Evolutionary conservation across 352 stramenopile species (phyloP), one percentile per base, ranked within the genome.

Genomic region (Globisporangium recalcitrans): DNA sequence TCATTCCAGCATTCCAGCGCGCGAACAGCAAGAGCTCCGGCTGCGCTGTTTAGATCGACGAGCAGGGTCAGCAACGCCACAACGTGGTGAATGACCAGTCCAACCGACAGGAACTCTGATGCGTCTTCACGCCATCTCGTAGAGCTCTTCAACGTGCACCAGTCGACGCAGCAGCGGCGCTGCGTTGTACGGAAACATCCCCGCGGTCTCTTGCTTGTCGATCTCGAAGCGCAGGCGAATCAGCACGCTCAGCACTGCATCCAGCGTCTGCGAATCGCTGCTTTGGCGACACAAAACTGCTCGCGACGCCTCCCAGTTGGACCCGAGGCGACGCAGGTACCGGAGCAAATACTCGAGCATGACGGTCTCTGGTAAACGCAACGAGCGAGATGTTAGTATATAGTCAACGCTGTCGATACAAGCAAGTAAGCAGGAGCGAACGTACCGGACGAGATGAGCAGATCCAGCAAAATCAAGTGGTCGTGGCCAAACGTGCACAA

Each of bases 401-500:
- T 38, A 14, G 8, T 8, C 7, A 26, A n/a, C 14, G 11, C 14
- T 11, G 10, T 46, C 7, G 16, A 21, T 8, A 4, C n/a, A 55
- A 21, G 21, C 16, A 40, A 55, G 26, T 26, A 55, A 38, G 49
- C 27, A 55, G 16, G 34, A 34, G 29, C 13, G 19, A 13, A 44
- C 69, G 38, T 73, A 91, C 82, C 82, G n/a, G 82, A 85, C 31
- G 82, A 90, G 2, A 75, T 80, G 36, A 91, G 65, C 47, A 88
- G 68, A 40, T 91, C 82, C n/a, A 91, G 60, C 9, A 91, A 36
- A 10, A 91, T 75, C 27, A 88, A 66, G 53, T 91, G 80, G 21
- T 91, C 82, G 46, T 73, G 61, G 34, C 73, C 69, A 34, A 91
- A 67, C 0, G 60, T 74, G 6, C 60, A 47, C 13, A 91, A 49